A percentile compares a stretch with the other conserved stretches of the same genome.
phyloP scores from a whole-genome alignment of 73 alveolate genomes.

The Paramecium biaurelia region DNA sequence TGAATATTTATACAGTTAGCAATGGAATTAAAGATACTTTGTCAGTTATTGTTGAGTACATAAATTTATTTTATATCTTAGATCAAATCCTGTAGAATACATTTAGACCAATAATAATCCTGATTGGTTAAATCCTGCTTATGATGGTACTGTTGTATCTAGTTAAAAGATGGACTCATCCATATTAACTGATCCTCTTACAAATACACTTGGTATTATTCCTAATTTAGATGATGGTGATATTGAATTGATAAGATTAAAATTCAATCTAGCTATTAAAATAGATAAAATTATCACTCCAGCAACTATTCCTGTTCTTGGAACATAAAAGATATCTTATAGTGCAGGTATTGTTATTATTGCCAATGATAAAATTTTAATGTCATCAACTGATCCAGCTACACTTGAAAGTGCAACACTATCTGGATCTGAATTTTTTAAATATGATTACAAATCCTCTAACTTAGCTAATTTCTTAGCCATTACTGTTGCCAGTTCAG shows the following conservation, averaged over 20 bases:
- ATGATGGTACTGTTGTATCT: slow-evolving; percentile 37
- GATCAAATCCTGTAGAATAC: slow-evolving; percentile 39
- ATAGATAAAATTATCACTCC: background rate
- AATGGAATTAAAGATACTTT: background rate
- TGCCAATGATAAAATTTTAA: background rate
- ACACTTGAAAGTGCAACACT: background rate
- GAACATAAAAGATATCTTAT: background rate
- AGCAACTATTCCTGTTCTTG: background rate
- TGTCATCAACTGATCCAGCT: background rate
- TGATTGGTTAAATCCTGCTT: background rate
- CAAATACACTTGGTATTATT: background rate
- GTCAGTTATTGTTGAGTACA: background rate
- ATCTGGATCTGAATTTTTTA: background rate
- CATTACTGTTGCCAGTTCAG: background rate
- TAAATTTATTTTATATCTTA: background rate
- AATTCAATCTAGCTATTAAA: background rate
- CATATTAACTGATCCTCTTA: background rate
- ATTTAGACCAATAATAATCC: slow-evolving; percentile 17
- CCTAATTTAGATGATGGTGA: slow-evolving; percentile 44
- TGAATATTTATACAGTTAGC: slow-evolving; percentile 37
- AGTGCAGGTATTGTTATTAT: background rate
- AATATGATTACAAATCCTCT: slow-evolving; percentile 17
- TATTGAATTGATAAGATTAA: background rate
- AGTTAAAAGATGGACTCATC: background rate
- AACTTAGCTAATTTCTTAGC: background rate